phyloP scores from a whole-genome alignment of 495 filamentous ascomycete species.

The Tuber microsphaerosporum region DNA sequence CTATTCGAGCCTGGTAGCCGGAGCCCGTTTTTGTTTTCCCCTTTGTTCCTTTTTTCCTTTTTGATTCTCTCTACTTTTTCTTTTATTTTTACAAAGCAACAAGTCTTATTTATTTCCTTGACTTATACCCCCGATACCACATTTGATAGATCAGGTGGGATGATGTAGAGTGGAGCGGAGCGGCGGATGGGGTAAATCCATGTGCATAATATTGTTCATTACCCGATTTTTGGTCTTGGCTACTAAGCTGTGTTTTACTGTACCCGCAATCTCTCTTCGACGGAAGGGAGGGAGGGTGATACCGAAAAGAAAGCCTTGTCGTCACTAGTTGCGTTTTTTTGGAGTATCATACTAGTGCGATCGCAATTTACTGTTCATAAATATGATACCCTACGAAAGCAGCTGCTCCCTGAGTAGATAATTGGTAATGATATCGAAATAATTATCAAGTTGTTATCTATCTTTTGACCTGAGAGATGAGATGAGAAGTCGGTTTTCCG shows the following conservation, averaged over 20 bases:
- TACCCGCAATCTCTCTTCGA: not conserved
- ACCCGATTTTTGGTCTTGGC: not conserved
- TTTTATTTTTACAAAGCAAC: not conserved
- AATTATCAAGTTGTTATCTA: not conserved
- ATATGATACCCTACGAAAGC: not conserved
- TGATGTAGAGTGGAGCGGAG: not conserved
- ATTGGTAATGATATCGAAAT: not conserved
- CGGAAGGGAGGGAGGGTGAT: not conserved
- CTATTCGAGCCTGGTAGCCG: not conserved
- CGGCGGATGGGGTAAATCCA: not conserved
- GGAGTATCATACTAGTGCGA: not conserved
- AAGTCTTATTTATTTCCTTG: not conserved
- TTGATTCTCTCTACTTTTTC: not conserved
- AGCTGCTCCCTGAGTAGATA: not conserved
- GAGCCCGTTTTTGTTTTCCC: not conserved
- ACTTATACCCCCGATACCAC: not conserved
- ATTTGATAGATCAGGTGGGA: not conserved
- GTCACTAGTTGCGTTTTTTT: not conserved
- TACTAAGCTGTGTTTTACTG: not conserved
- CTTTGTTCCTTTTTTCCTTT: not conserved
- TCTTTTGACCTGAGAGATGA: not conserved
- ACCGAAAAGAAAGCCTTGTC: not conserved
- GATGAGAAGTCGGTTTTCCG: not conserved
- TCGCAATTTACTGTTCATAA: not conserved
- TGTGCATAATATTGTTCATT: not conserved